Conservation (phyloP, 169 alveolate species). For the Cryptosporidium viatorum region DNA sequence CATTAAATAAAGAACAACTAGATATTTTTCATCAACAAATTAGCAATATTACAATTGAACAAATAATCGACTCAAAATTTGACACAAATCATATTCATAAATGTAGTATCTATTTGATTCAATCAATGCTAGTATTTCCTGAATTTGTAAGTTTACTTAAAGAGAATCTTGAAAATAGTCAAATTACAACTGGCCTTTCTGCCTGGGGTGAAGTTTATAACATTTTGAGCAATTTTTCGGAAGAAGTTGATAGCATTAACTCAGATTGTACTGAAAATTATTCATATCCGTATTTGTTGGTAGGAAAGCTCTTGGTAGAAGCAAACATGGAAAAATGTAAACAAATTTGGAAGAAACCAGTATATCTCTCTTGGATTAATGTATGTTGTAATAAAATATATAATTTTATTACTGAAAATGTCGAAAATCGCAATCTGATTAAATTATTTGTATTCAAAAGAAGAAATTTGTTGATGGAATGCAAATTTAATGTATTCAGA, state of each 20-base stretch:
- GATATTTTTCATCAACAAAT: background rate
- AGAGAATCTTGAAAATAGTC: background rate
- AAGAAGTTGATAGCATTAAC: background rate
- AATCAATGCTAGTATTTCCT: conserved; percentile 53
- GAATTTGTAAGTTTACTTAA: conserved; percentile 22
- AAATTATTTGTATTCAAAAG: background rate
- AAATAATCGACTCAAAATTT: conserved; percentile 14
- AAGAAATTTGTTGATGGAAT: conserved; percentile 18
- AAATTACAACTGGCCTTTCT: background rate
- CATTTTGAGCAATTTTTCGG: background rate
- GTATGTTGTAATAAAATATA: conserved; percentile 21
- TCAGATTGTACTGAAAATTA: background rate
- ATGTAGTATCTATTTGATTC: conserved; percentile 51
- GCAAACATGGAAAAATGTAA: conserved; percentile 57
- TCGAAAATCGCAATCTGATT: background rate
- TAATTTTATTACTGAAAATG: conserved; percentile 5
- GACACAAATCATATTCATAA: background rate
- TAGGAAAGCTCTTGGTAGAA: conserved; percentile 51
- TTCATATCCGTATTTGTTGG: conserved; percentile 36
- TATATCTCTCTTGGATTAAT: conserved; percentile 24
- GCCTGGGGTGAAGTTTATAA: conserved; percentile 2
- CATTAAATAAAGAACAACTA: conserved; percentile 11
- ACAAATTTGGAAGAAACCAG: conserved; percentile 26
- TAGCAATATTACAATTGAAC: conserved; percentile 18
- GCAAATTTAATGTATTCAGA: conserved; percentile 66